Conservation (phyloP, 495 filamentous ascomycete species). For the Haplographium delicatum region DNA sequence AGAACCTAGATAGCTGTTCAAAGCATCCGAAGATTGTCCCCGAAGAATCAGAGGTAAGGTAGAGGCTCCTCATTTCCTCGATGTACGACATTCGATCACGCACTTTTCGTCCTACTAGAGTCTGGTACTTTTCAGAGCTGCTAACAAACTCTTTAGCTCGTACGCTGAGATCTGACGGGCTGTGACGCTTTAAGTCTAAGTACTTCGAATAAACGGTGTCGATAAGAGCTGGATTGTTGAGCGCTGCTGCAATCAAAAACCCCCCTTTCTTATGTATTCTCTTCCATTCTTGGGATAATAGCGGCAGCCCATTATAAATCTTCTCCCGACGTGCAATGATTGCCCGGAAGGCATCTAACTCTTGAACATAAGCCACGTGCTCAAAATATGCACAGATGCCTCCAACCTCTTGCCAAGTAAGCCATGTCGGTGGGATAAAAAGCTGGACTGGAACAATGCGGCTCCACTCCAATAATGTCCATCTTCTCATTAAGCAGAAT, state of each 20-base stretch:
- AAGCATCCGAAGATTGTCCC: no score
- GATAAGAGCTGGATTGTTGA: not conserved
- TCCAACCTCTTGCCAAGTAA: not conserved
- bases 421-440: conserved; percentile 18
- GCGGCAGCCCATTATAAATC: not conserved
- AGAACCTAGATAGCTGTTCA: no score
- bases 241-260: not conserved
- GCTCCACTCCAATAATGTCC: conserved; percentile 20
- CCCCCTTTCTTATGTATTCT: not conserved
- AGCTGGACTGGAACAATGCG: conserved; percentile 11
- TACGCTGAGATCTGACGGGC: not conserved
- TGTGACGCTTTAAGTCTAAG: not conserved
- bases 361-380: not conserved
- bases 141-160: not conserved
- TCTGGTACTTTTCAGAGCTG: not conserved
- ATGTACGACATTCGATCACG: not conserved
- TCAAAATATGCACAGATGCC: not conserved
- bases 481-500: conserved; percentile 21
- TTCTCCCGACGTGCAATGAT: not conserved
- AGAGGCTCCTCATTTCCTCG: conserved; percentile 38
- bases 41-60: no score
- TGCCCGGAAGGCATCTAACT: not conserved
- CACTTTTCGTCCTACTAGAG: not conserved
- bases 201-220: not conserved
- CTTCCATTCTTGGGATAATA: not conserved